Evolutionary conservation across 2,329 filamentous ascomycete genomes (phyloP), one percentile per base, ranked within the genome.

Genomic region (Alternaria viburni): DNA sequence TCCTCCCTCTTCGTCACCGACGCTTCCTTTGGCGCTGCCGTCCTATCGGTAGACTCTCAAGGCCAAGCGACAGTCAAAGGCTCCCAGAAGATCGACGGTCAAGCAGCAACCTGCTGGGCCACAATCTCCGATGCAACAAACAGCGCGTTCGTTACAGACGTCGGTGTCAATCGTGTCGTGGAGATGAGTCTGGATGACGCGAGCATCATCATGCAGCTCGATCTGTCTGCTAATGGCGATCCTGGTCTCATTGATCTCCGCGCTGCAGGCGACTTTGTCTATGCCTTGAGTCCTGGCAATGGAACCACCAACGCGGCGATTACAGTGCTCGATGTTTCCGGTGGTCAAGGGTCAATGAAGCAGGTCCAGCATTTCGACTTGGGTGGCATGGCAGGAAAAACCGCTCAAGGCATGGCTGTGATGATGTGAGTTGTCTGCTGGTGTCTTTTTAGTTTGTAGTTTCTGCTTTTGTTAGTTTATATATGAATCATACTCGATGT

Each of bases 101-200:
- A 90, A 69, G 74, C 64, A 7, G 86, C 86, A 1, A 88, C 86
- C 0, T 90, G 88, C 74, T 90, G 88, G 88, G 82, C 80, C 0
- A 80, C 86, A 1, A 79, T 88, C 44, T 86, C 85, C 0, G 61
- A 77, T 0, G 73, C 77, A 0, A 87, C 85, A 0, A 76, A 80
- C 8, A 86, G 82, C 0, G 86, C 84, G 0, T 91, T 88, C 61
- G 86, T 90, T 4, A 86, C 87, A 0, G 88, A 90, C 65, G 86
- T 85, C 0, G 83, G 61, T 0, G 68, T 78, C 3, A 85, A 88
- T 70, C 81, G 83, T 4, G 69, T 91, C 0, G 82, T 90, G 0
- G 87, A 90, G 77, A 85, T 90, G 80, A 84, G 84, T 45, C 49
- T 77, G 1, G 59, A 71, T 0, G 82, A 87, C 62, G 87, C 86